Conservation (phyloP, 2,329 filamentous ascomycete species). For the Thielaviopsis euricoi region DNA sequence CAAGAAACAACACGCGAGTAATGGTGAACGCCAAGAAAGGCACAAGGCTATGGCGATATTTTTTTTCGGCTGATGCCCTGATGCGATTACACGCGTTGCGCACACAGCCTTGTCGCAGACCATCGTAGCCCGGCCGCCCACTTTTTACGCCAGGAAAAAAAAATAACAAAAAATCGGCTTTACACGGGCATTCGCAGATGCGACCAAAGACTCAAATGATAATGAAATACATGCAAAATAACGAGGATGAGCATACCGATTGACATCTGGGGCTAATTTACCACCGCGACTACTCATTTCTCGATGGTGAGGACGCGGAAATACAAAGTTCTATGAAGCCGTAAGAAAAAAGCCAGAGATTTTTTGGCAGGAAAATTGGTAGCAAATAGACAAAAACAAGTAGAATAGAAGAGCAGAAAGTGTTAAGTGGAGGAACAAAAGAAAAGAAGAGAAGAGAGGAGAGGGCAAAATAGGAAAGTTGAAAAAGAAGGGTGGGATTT, state of each 20-base stretch:
- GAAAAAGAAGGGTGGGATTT: neutral
- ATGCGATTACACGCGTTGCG: neutral
- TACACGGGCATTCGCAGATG: slow-evolving; percentile 2
- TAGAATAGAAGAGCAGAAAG: slow-evolving; percentile 1
- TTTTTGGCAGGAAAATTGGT: neutral
- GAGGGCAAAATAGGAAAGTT: slow-evolving; percentile 5
- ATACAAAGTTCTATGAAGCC: slow-evolving; percentile 2
- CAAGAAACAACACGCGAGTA: neutral
- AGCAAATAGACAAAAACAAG: neutral
- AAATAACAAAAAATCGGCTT: slow-evolving; percentile 1
- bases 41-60: neutral
- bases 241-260: slow-evolving; percentile 45
- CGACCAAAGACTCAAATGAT: slow-evolving; percentile 12
- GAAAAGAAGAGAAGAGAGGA: neutral
- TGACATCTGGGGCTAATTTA: slow-evolving; percentile 99
- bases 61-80: neutral
- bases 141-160: neutral
- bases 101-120: slow-evolving; percentile 8
- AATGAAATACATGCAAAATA: slow-evolving; percentile 14
- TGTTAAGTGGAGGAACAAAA: neutral
- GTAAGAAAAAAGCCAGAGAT: neutral
- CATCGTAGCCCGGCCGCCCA: neutral
- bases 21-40: neutral
- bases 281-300: slow-evolving; percentile 92
- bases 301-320: slow-evolving; percentile 26